Evolutionary conservation across 352 stramenopile species (phyloP).

Genomic region (Phytophthora nicotianae): DNA sequence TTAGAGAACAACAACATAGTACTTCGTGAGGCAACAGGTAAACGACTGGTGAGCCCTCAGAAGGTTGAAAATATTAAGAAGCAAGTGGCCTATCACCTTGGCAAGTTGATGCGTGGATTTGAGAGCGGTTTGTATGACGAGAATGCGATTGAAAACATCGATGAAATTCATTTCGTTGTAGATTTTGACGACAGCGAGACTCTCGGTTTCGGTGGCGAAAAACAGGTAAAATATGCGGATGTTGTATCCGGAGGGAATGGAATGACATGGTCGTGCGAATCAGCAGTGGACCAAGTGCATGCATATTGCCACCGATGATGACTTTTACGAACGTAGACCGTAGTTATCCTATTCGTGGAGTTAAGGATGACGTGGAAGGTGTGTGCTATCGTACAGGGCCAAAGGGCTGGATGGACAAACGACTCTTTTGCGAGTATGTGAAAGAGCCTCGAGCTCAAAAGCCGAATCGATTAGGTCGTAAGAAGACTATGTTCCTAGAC

Average conservation of each 20-base stretch:
- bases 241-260: slow-evolving; percentile 22
- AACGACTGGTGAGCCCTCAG: not conserved
- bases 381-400: not conserved
- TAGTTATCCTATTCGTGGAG: not conserved
- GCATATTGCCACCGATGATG: not conserved
- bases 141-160: slow-evolving; percentile 30
- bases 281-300: too few species aligned
- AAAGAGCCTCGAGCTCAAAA: too few species aligned
- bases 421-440: not conserved
- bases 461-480: too few species aligned
- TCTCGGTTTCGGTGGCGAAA: slow-evolving; percentile 15
- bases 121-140: slow-evolving; percentile 12
- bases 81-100: not conserved
- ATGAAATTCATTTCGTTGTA: slow-evolving; percentile 39
- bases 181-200: slow-evolving; percentile 31
- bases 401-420: not conserved
- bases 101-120: not conserved
- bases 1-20: not conserved
- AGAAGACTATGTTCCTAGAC: slow-evolving; percentile 13
- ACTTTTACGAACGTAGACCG: not conserved
- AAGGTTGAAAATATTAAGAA: not conserved
- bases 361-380: not conserved
- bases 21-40: not conserved
- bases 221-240: slow-evolving; percentile 27
- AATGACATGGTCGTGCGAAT: slow-evolving; percentile 41